Conservation (phyloP, 331 rosid genomes). For the Arachis monticola region DNA sequence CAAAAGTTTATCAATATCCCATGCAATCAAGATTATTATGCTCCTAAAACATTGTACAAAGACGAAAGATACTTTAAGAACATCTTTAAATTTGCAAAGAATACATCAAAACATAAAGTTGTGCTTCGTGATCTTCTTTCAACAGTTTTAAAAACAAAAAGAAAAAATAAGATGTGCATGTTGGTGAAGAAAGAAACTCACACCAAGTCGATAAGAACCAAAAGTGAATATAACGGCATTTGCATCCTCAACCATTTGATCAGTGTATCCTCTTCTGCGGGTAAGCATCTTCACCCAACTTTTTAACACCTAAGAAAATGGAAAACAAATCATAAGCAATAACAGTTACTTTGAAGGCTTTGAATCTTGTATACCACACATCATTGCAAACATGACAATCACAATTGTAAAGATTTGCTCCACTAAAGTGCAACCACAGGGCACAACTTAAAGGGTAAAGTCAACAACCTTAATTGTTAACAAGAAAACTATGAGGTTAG, state of each 20-base stretch:
- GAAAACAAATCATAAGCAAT: conserved; percentile 26
- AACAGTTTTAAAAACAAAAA: not conserved
- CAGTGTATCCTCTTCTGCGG: conserved; percentile 52
- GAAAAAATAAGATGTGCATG: not conserved
- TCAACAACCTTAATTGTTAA: not conserved
- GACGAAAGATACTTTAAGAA: not conserved
- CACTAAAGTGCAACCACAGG: too few species aligned
- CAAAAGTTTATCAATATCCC: not conserved
- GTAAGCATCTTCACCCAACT: conserved; percentile 56
- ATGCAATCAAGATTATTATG: not conserved
- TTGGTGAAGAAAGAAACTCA: conserved; percentile 27
- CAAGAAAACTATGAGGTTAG: too few species aligned
- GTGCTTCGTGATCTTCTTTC: not conserved
- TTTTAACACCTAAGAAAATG: conserved; percentile 45
- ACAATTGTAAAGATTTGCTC: too few species aligned
- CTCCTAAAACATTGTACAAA: not conserved
- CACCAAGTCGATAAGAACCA: conserved; percentile 59
- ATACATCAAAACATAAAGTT: not conserved
- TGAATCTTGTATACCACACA: not conserved
- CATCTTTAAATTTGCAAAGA: not conserved
- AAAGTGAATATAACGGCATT: conserved; percentile 53
- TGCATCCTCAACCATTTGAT: conserved; percentile 61
- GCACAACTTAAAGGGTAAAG: too few species aligned
- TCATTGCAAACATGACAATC: too few species aligned
- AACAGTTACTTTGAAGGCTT: not conserved